Base-by-base conservation (phyloP, 2,329 filamentous ascomycete genomes). In the Blumeriella jaapii region DNA sequence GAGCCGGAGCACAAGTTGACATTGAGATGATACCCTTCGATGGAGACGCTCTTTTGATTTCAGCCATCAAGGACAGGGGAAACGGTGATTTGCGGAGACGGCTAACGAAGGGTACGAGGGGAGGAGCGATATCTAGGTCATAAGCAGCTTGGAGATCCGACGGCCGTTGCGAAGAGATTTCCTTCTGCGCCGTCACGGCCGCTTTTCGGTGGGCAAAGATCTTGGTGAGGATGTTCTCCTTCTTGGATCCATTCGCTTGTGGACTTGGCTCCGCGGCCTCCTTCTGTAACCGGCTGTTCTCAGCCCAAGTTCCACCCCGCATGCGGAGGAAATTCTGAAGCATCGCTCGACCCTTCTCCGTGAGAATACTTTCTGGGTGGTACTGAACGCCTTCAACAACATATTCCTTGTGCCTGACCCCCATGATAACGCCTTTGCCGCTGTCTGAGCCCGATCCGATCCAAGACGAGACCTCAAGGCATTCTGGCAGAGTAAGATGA, bases 311-410 rank as follows among this genome's bases (percentile, higher is more conserved):
- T 15, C 91, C 91, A 13, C 85, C 83, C 49, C 79, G 82, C 69
- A 94, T 78, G 39, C 69, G 70, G 41, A 98, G 62, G 58, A 98
- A 98, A 59, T 96, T 98, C 54, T 76, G 78, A 55, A 98, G 74
- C 83, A 98, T 95, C 22, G 71, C 62, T 22, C 87, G 78, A 3
- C 93, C 91, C 39, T 91, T 76, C 29, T 82, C 85, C 0, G 89
- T 95, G 33, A 98, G 64, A 39, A 98, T 98, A 57, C 89, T 96
- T 61, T 98, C 91, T 0, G 91, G 91, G 50, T 98, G 91, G 51
- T 96, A 98, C 55, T 98, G 91, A 11, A 98, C 91, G 25, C 87
- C 91, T 59, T 98, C 91, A n/a, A 96, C 69, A 2, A 83, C 72
- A 52, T 79, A 82, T 54, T 91, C 74, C 63, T 89, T 94, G 65